Evolutionary conservation across 2,329 filamentous ascomycete species (phyloP), one percentile per base, ranked within the genome.

Genomic region (Ophiosphaerella korrae): DNA sequence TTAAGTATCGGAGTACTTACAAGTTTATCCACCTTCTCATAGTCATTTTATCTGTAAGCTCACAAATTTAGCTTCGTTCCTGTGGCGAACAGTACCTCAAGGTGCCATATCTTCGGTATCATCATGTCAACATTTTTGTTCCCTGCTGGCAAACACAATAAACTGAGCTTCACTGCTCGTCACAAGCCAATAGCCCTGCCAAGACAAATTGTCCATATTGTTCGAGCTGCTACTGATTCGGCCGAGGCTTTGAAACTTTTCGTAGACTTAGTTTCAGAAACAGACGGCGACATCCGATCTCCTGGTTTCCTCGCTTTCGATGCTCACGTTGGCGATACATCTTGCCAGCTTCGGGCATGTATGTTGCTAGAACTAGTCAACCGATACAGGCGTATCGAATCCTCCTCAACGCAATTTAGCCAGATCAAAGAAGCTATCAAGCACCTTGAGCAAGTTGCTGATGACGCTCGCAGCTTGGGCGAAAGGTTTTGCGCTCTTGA

Each of bases 291-390:
- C 14, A 5, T 21, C 14, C 12, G 5, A 13, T 42, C 29, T 3
- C n/a, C 26, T 18, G 24, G 40, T 7, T 42, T 14, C 12, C 14
- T 43, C 5, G 33, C 43, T 2, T 52, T 47, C 31, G 49, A 47
- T n/a, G 49, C 49, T 5, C 39, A 52, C 18, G 49, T 52, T 9
- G 49, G 49, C 13, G 43, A 52, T 21, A 52, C 49, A 4, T 31
- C 49, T 5, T 52, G 43, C 11, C 49, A 47, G 23, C 43, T 52
- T n/a, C 49, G 43, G 31, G 49, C 49, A 7, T 52, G 39, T 29
- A 52, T 47, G 49, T n/a, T 44, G 8, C 36, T 47, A 13, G 49
- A 52, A 21, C 18, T 47, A 12, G 34, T 31, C n/a, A 47, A 39
- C 13, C 14, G 37, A 26, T 39, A 39, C 23, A n/a, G 23, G 7